phyloP scores from a whole-genome alignment of 1,284 basidiomycete genomes.

The Puccinia polysora region DNA sequence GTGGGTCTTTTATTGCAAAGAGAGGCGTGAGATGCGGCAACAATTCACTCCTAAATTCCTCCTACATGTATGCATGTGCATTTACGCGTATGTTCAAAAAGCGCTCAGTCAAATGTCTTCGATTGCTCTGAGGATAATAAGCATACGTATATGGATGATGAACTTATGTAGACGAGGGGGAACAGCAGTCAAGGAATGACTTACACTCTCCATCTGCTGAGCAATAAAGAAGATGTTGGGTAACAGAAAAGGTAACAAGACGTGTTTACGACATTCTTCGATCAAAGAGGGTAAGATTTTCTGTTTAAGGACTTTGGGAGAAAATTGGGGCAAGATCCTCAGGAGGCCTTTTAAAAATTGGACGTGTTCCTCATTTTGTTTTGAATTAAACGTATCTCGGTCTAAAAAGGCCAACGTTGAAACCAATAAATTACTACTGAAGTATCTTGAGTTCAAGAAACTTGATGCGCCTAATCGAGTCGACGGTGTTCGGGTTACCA shows the following conservation, averaged over 20 bases:
- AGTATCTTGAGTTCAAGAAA: constrained; percentile 78
- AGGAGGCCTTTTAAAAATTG: constrained; percentile 61
- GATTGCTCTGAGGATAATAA: too few species aligned
- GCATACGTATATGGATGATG: too few species aligned
- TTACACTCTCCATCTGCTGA: constrained; percentile 61
- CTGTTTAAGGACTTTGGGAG: constrained; percentile 74
- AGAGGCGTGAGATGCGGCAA: constrained; percentile 84
- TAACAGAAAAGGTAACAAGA: constrained; percentile 88
- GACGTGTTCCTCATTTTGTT: constrained; percentile 88
- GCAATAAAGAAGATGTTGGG: constrained; percentile 95
- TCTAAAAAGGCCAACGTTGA: constrained; percentile 95
- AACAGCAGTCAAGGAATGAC: background rate
- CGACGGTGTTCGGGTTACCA: constrained; percentile 72
- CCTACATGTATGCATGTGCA: constrained; percentile 50
- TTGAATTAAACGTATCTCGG: constrained; percentile 86
- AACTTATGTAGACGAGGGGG: too few species aligned
- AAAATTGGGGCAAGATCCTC: constrained; percentile 76
- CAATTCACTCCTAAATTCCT: constrained; percentile 75
- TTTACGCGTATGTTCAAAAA: background rate
- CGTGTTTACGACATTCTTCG: constrained; percentile 74
- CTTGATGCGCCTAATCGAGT: constrained; percentile 70
- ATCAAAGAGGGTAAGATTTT: constrained; percentile 87
- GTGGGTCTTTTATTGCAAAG: constrained; percentile 86
- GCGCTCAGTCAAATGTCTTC: background rate
- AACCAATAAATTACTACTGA: constrained; percentile 84